Base-by-base conservation (phyloP, 164 flowering plant genomes). In the Vitis labrusca region DNA sequence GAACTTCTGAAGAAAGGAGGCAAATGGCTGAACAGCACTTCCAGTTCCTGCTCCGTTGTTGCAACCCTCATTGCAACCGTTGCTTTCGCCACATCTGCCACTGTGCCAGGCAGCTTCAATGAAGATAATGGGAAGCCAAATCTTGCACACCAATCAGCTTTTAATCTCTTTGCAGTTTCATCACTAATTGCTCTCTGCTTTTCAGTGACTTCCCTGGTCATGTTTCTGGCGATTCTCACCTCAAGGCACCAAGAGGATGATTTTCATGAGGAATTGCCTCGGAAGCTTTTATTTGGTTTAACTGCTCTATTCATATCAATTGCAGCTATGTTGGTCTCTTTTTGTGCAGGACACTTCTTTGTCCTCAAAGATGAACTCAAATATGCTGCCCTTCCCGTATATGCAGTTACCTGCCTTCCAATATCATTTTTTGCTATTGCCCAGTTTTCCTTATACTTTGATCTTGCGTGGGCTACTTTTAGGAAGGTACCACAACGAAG, bases 21-120 rank as follows among this genome's bases (percentile, higher is more conserved):
- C 9, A 16, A 76, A 59, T 73, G 83, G 83, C 74, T 75, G 0
- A 62, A 30, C 53, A 72, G 54, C 13, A 79, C 82, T 10, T 65
- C 82, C 0, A 64, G 73, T 8, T 75, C 76, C 4, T 79, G 72
- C 73, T 69, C 78, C 5, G 73, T 75, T 0, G 73, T 75, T 1
- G 81, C 78, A 3, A 76, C 76, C 2, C 78, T 78, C 52, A 65
- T 78, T 14, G 81, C 78, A 2, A 65, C 81, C 0, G 78, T 78
- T 1, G 78, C 81, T n/a, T 78, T 71, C 10, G 73, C 81, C 2
- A 69, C 81, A 1, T 51, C 78, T 2, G 23, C 63, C 6, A 37
- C 71, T 0, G 70, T 75, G 1, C 82, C 82, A 0, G 82, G 82
- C 2, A 79, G 82, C 5, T 7, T 55, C 12, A n/a, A 69, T 1